A percentile compares a stretch with the other conserved stretches of the same genome.
phyloP scores from a whole-genome alignment of 208 protist species.

The Trichomonas gallinae region DNA sequence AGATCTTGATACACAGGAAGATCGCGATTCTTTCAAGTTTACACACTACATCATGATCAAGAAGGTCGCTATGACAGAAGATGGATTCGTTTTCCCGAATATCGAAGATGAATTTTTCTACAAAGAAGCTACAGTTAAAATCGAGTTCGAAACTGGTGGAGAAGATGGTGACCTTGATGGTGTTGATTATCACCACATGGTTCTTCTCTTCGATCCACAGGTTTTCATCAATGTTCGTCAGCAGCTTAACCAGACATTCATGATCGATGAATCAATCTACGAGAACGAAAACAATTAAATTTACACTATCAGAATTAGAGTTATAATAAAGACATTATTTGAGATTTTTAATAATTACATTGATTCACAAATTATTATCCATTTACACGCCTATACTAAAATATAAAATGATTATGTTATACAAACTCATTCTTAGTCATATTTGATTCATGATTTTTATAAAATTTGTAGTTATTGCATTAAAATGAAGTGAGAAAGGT shows the following conservation, averaged over 20 bases:
- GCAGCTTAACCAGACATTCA: not conserved
- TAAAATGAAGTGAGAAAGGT: too few species aligned
- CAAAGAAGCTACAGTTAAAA: not conserved
- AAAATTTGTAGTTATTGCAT: too few species aligned
- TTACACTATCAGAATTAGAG: too few species aligned
- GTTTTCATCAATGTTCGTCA: not conserved
- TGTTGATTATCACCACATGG: not conserved
- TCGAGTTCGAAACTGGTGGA: not conserved
- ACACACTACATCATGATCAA: constrained; percentile 1
- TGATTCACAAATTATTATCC: too few species aligned
- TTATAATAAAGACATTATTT: too few species aligned
- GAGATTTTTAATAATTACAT: too few species aligned
- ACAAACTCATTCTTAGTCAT: too few species aligned
- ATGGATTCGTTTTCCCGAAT: not conserved
- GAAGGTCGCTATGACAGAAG: not conserved
- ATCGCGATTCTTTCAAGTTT: not conserved
- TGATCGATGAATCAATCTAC: not conserved
- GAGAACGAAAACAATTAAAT: not conserved
- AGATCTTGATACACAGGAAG: not conserved
- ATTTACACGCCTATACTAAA: too few species aligned
- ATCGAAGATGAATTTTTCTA: not conserved
- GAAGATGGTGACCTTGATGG: not conserved
- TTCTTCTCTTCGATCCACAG: not conserved
- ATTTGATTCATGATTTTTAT: too few species aligned
- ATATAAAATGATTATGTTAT: too few species aligned